Conservation (phyloP, 140 eudicot genomes). For the Anethum foeniculum region DNA sequence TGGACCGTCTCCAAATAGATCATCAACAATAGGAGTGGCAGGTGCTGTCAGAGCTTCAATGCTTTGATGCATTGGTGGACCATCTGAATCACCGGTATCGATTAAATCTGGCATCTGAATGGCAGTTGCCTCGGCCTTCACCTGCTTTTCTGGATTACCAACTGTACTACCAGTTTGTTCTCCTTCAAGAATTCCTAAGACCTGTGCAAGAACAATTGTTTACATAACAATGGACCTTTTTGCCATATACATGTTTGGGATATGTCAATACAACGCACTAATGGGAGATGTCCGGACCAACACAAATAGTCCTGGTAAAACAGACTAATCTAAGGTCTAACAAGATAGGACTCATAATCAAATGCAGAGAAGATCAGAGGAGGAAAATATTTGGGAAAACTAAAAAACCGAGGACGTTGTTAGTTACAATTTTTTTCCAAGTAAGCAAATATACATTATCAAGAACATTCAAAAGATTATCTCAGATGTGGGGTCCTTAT, state of each 20-base stretch:
- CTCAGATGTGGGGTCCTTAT: background rate
- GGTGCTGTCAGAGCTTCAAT: constrained; percentile 26
- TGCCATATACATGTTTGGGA: background rate
- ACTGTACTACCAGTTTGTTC: constrained; percentile 37
- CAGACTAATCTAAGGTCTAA: background rate
- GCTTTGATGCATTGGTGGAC: constrained; percentile 26
- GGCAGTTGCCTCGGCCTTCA: constrained; percentile 29
- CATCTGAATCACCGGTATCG: constrained; percentile 55
- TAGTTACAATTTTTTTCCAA: background rate
- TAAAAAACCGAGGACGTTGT: background rate
- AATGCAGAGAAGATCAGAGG: background rate
- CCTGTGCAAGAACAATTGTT: constrained; percentile 28
- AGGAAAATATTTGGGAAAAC: background rate
- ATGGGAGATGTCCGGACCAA: background rate
- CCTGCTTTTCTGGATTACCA: constrained; percentile 23
- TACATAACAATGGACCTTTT: background rate
- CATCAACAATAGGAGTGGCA: constrained; percentile 50
- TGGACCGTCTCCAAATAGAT: constrained; percentile 45
- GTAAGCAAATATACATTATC: background rate
- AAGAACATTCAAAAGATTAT: background rate
- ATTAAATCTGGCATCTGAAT: constrained; percentile 71
- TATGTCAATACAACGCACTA: background rate
- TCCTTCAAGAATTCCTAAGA: constrained; percentile 49
- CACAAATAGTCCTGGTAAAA: background rate
- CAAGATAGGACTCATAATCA: background rate